Evolutionary conservation across 2,329 filamentous ascomycete genomes (phyloP).

Genomic region (Fusarium oxysporum): DNA sequence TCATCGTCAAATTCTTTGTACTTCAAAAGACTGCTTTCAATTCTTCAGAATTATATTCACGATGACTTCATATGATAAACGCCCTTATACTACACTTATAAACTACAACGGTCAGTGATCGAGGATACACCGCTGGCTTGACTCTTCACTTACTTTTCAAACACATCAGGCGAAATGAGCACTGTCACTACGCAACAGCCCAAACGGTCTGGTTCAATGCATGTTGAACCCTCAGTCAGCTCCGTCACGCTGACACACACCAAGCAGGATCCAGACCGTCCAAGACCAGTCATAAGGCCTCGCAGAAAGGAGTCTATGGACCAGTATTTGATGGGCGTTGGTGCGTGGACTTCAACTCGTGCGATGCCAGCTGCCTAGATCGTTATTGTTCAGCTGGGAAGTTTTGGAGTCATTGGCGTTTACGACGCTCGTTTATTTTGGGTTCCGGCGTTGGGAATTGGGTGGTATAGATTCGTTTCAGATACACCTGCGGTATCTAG

Average conservation of each 20-base stretch:
- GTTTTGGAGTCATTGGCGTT: neutral
- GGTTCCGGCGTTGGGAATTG: fast-evolving
- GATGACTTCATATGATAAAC: neutral
- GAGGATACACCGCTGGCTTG: fast-evolving
- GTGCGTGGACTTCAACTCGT: neutral
- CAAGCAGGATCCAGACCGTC: neutral
- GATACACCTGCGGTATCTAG: fast-evolving
- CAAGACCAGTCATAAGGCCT: neutral
- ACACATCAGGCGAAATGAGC: neutral
- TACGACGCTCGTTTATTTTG: neutral
- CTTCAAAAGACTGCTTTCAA: neutral
- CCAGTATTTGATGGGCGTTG: neutral
- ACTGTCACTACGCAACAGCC: neutral
- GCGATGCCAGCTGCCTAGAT: neutral
- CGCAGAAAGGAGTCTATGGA: neutral
- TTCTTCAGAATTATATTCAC: fast-evolving
- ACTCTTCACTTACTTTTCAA: neutral
- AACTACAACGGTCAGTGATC: neutral
- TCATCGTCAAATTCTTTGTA: fast-evolving
- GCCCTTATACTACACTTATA: neutral
- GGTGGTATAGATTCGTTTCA: neutral
- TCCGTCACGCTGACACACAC: neutral
- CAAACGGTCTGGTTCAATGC: neutral
- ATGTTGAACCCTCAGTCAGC: neutral
- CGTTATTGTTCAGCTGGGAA: fast-evolving